phyloP scores from a whole-genome alignment of 31 red algal species.

The Bonnemaisonia californica region DNA sequence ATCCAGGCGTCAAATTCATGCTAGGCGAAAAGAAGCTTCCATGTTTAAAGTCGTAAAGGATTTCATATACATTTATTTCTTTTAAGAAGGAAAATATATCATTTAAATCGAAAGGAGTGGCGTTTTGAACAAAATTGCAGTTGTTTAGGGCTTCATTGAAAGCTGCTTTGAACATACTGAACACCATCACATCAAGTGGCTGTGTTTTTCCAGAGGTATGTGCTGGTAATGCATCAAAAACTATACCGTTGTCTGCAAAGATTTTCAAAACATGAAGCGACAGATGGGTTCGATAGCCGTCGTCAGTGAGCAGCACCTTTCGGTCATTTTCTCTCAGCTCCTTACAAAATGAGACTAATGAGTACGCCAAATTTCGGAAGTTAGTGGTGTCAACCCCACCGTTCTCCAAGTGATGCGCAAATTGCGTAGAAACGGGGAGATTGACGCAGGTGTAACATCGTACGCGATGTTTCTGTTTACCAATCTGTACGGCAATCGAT shows the following conservation, averaged over 20 bases:
- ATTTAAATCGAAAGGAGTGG: too few species aligned
- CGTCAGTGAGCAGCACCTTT: conserved; percentile 41
- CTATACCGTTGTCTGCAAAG: conserved; percentile 34
- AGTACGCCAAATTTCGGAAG: conserved; percentile 5
- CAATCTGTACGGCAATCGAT: neutral
- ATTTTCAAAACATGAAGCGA: conserved; percentile 32
- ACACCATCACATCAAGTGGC: conserved; percentile 44
- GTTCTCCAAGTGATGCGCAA: neutral
- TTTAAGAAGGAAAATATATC: too few species aligned
- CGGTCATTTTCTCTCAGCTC: neutral
- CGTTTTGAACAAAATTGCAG: too few species aligned
- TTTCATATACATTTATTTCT: too few species aligned
- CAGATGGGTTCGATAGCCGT: conserved; percentile 42
- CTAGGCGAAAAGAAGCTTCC: too few species aligned
- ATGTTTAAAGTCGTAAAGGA: too few species aligned
- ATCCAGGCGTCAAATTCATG: too few species aligned
- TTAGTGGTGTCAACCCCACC: conserved; percentile 7
- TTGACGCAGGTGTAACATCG: neutral
- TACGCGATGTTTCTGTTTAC: neutral
- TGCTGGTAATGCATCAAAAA: conserved; percentile 34
- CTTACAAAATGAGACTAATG: neutral
- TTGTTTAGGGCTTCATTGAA: conserved; percentile 12
- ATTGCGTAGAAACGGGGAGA: neutral
- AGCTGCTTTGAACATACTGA: conserved; percentile 29
- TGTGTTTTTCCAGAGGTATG: conserved; percentile 60